A percentile compares a stretch with the other conserved stretches of the same genome.
Evolutionary conservation across 495 filamentous ascomycete genomes (phyloP).

Genomic region (Hypoxylon intermedium): DNA sequence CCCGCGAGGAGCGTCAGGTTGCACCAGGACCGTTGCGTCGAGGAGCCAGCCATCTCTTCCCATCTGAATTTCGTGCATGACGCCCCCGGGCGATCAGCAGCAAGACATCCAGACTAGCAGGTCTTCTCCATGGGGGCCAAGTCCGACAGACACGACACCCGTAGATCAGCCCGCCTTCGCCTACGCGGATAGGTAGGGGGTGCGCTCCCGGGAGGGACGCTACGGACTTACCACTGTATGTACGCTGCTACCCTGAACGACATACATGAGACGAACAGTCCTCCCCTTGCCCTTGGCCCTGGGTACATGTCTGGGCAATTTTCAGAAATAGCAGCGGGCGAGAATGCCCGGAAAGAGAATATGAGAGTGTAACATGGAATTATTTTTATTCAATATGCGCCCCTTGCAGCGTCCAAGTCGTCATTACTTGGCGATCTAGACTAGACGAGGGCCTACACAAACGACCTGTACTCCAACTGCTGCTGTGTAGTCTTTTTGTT

Average conservation of each 20-base stretch:
- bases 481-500: constrained; percentile 9
- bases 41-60: constrained; percentile 10
- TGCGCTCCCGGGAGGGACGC: background rate
- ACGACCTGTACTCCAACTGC: background rate
- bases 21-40: constrained; percentile 25
- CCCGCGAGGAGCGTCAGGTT: constrained; percentile 15
- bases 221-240: background rate
- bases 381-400: constrained; percentile 10
- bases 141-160: constrained; percentile 12
- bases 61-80: constrained; percentile 40
- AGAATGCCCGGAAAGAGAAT: background rate
- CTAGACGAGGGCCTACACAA: constrained; percentile 1
- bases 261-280: no score
- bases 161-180: background rate
- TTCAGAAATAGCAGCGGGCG: background rate
- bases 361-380: background rate
- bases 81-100: constrained; percentile 32
- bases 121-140: constrained; percentile 1
- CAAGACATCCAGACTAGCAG: constrained; percentile 2
- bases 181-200: background rate
- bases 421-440: constrained; percentile 6
- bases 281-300: no score
- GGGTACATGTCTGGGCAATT: no score
- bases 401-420: background rate
- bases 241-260: background rate